Evolutionary conservation across 352 stramenopile genomes (phyloP).

Genomic region (Phytophthora macrochlamydospora): DNA sequence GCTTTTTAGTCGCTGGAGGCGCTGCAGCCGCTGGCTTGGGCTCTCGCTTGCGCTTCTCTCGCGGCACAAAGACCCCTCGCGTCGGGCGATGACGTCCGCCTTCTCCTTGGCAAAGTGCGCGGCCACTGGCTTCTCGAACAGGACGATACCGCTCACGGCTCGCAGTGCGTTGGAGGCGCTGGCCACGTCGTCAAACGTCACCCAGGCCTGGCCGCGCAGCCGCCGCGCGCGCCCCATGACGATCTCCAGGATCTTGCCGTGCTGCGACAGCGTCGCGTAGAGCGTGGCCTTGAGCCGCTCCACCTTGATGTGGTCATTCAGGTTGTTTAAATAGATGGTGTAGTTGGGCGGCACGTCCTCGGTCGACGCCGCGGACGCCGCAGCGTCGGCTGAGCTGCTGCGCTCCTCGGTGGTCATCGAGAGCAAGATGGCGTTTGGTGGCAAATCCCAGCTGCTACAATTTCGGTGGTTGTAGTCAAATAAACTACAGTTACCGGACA

Average conservation of each 20-base stretch:
- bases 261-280: conserved; percentile 91
- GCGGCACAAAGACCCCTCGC: conserved; percentile 77
- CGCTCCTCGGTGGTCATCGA: too few relatives aligned
- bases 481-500: too few relatives aligned
- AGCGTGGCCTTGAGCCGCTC: conserved; percentile 90
- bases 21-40: conserved; percentile 28
- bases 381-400: background rate
- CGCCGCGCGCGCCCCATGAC: conserved; percentile 83
- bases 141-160: conserved; percentile 82
- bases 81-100: conserved; percentile 76
- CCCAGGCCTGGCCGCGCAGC: conserved; percentile 91
- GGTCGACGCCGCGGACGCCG: conserved; percentile 17
- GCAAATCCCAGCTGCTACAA: too few relatives aligned
- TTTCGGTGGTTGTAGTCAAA: too few relatives aligned
- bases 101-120: conserved; percentile 88
- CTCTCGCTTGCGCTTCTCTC: conserved; percentile 85
- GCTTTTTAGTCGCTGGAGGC: conserved; percentile 42
- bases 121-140: conserved; percentile 91
- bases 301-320: conserved; percentile 95
- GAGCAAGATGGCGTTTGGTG: too few relatives aligned
- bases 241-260: conserved; percentile 94
- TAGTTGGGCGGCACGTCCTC: conserved; percentile 86
- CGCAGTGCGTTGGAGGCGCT: conserved; percentile 90
- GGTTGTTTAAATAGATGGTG: conserved; percentile 95
- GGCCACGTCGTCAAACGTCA: conserved; percentile 91